Conservation (phyloP, 1,284 basidiomycete genomes). For the Schizopora paradoxa region DNA sequence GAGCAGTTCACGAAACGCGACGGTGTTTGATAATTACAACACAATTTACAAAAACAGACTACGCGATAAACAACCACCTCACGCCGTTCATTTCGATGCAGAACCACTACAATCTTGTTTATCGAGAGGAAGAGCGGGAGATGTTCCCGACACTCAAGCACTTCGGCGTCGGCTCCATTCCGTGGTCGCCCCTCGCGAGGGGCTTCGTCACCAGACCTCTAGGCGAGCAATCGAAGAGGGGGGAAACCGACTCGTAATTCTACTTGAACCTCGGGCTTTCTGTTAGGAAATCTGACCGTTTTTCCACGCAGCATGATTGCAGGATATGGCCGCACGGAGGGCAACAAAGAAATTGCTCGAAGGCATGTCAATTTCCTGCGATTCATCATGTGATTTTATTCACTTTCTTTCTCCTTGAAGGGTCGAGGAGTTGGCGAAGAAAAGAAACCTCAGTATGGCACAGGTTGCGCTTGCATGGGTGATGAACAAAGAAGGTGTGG, state of each 20-base stretch:
- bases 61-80: conserved; percentile 47
- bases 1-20: conserved; percentile 1
- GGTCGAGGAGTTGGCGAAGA: conserved; percentile 49
- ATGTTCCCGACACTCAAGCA: conserved; percentile 57
- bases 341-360: conserved; percentile 6
- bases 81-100: conserved; percentile 72
- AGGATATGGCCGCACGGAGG: conserved; percentile 9
- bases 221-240: conserved; percentile 28
- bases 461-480: conserved; percentile 53
- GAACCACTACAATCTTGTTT: conserved; percentile 52
- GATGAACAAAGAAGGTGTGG: conserved; percentile 34
- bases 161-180: conserved; percentile 33
- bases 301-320: conserved; percentile 3
- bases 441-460: conserved; percentile 48
- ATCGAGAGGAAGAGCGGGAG: conserved; percentile 65
- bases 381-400: neutral
- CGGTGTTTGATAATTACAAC: neutral
- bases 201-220: conserved; percentile 42
- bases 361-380: neutral
- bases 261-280: neutral
- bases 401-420: conserved; percentile 21
- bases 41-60: conserved; percentile 25
- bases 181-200: conserved; percentile 46
- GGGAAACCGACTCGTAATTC: conserved; percentile 13
- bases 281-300: no score